Conservation (phyloP, 257 asterid genomes). For the Solanum corneliomulleri region DNA sequence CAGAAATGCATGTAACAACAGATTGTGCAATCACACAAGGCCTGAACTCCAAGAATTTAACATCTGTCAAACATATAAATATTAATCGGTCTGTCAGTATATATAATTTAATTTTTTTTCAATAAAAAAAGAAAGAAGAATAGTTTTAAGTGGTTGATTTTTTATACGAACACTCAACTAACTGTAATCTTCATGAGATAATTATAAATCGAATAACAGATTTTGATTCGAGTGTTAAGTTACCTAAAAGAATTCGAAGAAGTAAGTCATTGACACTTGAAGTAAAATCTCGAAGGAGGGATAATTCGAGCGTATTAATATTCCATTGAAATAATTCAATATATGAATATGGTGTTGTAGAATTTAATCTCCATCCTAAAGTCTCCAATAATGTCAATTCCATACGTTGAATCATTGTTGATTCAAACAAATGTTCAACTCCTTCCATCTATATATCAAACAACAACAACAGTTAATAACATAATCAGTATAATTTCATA, state of each 20-base stretch:
- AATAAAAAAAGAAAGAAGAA: background rate
- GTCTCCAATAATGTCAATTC: constrained; percentile 42
- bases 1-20: constrained; percentile 20
- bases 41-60: constrained; percentile 32
- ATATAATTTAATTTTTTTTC: background rate
- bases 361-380: constrained; percentile 47
- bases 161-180: background rate
- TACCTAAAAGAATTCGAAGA: constrained; percentile 44
- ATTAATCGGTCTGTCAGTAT: too few species aligned
- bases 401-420: constrained; percentile 35
- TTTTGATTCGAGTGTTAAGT: background rate
- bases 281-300: constrained; percentile 14
- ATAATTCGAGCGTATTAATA: constrained; percentile 1
- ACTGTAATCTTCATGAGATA: background rate
- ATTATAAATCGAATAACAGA: background rate
- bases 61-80: constrained; percentile 23
- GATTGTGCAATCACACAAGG: constrained; percentile 41
- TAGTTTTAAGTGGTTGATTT: background rate
- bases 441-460: constrained; percentile 24
- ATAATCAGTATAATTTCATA: background rate
- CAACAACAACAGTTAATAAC: background rate
- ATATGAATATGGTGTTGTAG: constrained; percentile 49
- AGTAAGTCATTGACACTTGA: constrained; percentile 24
- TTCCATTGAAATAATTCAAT: constrained; percentile 16
- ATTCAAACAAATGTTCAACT: constrained; percentile 21